These are phyloP conservation scores for Debaryomyces coudertii DNA, from an alignment of 1,139 yeast genomes.

Conservation along the genomic window DNA sequence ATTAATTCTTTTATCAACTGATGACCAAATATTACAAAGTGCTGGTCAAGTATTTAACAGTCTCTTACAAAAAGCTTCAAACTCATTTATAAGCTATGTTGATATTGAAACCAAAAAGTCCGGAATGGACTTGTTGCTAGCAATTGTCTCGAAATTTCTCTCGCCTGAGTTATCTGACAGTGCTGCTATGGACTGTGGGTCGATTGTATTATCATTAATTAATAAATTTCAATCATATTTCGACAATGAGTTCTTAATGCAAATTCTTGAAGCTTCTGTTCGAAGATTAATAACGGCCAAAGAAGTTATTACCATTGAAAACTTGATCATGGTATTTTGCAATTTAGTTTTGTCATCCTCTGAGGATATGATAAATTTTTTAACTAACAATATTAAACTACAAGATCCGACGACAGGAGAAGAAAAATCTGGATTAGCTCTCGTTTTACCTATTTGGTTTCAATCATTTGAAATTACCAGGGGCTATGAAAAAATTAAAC, in stretches of 20 bases:
- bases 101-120: slow-evolving; percentile 42
- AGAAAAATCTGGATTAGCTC: slow-evolving; percentile 26
- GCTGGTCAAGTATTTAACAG: slow-evolving; percentile 76
- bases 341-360: slow-evolving; percentile 67
- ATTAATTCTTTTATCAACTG: slow-evolving; percentile 59
- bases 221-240: slow-evolving; percentile 58
- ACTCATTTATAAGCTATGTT: slow-evolving; percentile 43
- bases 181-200: slow-evolving; percentile 77
- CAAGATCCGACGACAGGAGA: slow-evolving; percentile 28
- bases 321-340: slow-evolving; percentile 75
- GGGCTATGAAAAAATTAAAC: slow-evolving; percentile 74
- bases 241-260: slow-evolving; percentile 53
- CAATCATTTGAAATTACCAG: slow-evolving; percentile 78
- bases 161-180: slow-evolving; percentile 75
- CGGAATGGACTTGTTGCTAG: slow-evolving; percentile 59
- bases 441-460: slow-evolving; percentile 69
- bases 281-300: slow-evolving; percentile 64
- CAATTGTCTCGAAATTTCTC: slow-evolving; percentile 68
- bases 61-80: slow-evolving; percentile 56
- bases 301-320: slow-evolving; percentile 74
- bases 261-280: slow-evolving; percentile 74
- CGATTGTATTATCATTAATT: slow-evolving; percentile 65
- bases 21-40: slow-evolving; percentile 77
- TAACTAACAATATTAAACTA: slow-evolving; percentile 45
- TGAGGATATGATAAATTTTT: slow-evolving; percentile 60